These are phyloP conservation scores for Hygrophila difformis DNA, from an alignment of 257 asterid species.

Conservation along the genomic window DNA sequence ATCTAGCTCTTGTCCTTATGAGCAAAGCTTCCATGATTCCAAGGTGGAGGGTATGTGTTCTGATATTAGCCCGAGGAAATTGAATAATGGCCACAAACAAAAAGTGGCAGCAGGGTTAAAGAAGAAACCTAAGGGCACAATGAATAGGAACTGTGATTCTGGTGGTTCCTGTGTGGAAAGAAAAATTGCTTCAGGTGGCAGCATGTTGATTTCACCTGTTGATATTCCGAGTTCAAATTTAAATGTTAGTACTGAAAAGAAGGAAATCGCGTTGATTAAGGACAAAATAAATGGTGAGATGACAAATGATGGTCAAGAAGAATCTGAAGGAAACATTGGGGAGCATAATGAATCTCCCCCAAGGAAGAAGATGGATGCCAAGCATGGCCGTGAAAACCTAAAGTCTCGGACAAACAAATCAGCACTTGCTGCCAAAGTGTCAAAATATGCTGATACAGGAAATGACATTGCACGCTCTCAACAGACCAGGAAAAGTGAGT, in stretches of 20 bases:
- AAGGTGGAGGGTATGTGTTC: slow-evolving; percentile 24
- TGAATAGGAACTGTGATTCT: slow-evolving; percentile 22
- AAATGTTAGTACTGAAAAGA: slow-evolving; percentile 29
- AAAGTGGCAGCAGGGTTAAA: slow-evolving; percentile 26
- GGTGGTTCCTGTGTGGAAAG: slow-evolving; percentile 27
- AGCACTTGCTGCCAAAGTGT: slow-evolving; percentile 32
- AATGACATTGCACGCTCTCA: slow-evolving; percentile 24
- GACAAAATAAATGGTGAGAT: slow-evolving; percentile 29
- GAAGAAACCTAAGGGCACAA: slow-evolving; percentile 37
- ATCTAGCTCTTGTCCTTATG: slow-evolving; percentile 16
- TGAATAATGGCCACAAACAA: slow-evolving; percentile 42
- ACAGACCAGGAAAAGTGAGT: slow-evolving; percentile 27
- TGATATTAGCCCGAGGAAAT: slow-evolving; percentile 30
- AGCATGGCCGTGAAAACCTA: slow-evolving; percentile 39
- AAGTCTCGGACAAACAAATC: slow-evolving; percentile 22
- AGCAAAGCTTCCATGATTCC: slow-evolving; percentile 24
- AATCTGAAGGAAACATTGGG: slow-evolving; percentile 26
- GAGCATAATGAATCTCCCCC: slow-evolving; percentile 25
- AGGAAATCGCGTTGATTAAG: slow-evolving; percentile 26
- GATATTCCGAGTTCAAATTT: slow-evolving; percentile 22
- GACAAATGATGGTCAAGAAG: slow-evolving; percentile 20
- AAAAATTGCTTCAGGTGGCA: slow-evolving; percentile 24
- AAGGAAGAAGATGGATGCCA: slow-evolving; percentile 33
- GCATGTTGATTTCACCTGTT: slow-evolving; percentile 27
- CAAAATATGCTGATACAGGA: slow-evolving; percentile 31